phyloP scores from a whole-genome alignment of 2,329 filamentous ascomycete species.

The Colletotrichum coccodes region DNA sequence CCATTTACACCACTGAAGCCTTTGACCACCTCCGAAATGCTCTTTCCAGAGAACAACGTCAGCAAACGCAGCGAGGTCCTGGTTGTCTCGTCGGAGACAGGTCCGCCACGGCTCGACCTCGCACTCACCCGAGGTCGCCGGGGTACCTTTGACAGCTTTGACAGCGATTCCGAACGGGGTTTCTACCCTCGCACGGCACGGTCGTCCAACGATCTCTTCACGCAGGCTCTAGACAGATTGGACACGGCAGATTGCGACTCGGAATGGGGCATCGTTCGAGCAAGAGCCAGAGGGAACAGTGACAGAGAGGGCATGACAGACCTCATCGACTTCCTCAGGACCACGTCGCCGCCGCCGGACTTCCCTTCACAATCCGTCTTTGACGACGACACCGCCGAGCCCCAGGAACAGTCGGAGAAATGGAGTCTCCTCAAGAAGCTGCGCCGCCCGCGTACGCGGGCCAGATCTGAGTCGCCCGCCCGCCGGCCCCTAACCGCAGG shows the following conservation, averaged over 20 bases:
- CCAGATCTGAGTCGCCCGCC: constrained; percentile 37
- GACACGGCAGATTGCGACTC: constrained; percentile 16
- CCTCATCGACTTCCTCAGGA: constrained; percentile 33
- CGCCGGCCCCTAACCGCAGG: constrained; percentile 32
- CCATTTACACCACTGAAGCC: background rate
- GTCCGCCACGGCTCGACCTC: constrained; percentile 31
- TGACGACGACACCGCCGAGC: constrained; percentile 36
- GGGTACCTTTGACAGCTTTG: constrained; percentile 31
- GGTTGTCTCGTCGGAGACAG: constrained; percentile 27
- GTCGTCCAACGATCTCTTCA: constrained; percentile 31
- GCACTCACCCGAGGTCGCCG: constrained; percentile 14
- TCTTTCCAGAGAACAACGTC: constrained; percentile 7
- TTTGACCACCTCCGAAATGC: constrained; percentile 4
- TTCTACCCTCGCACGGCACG: constrained; percentile 26
- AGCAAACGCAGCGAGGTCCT: constrained; percentile 24
- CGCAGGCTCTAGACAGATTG: constrained; percentile 15
- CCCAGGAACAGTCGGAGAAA: constrained; percentile 43
- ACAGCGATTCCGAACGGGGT: constrained; percentile 16
- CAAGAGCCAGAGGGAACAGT: constrained; percentile 31
- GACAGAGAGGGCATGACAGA: constrained; percentile 29
- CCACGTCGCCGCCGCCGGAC: constrained; percentile 18
- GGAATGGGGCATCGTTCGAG: constrained; percentile 26
- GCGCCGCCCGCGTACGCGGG: constrained; percentile 33
- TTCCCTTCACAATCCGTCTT: constrained; percentile 37
- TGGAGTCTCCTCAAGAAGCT: constrained; percentile 54